These are phyloP conservation scores for Hypomontagnella submonticulosa DNA, from an alignment of 495 filamentous ascomycete genomes.

Conservation along the genomic window DNA sequence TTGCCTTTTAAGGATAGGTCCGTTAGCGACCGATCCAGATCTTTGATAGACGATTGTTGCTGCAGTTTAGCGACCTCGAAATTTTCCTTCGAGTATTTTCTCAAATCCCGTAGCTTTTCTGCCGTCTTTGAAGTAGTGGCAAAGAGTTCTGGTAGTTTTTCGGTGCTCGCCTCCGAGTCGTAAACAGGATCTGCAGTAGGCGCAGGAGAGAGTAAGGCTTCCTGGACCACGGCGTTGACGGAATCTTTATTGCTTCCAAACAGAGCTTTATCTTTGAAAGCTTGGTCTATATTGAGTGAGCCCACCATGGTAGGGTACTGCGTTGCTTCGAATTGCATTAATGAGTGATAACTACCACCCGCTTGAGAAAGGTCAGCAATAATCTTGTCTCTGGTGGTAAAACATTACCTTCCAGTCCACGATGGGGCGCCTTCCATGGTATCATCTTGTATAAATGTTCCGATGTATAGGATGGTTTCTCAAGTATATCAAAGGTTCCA, in stretches of 20 bases:
- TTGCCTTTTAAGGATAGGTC: conserved; percentile 22
- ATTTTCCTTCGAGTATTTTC: conserved; percentile 45
- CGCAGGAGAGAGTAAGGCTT: conserved; percentile 43
- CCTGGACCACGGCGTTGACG: conserved; percentile 48
- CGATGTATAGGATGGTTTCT: conserved; percentile 66
- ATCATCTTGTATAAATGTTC: conserved; percentile 61
- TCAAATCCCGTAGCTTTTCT: conserved; percentile 53
- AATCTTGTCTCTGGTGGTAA: neutral
- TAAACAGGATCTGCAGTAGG: conserved; percentile 42
- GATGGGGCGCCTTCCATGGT: conserved; percentile 58
- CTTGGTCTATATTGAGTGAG: conserved; percentile 56
- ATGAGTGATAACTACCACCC: conserved; percentile 54
- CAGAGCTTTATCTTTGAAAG: conserved; percentile 54
- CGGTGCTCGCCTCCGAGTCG: conserved; percentile 42
- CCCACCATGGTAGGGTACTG: conserved; percentile 56
- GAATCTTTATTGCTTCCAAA: conserved; percentile 57
- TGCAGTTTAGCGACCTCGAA: conserved; percentile 21
- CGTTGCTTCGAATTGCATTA: conserved; percentile 59
- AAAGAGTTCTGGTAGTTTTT: conserved; percentile 43
- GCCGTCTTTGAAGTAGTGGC: conserved; percentile 49
- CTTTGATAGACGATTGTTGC: conserved; percentile 6
- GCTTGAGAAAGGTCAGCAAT: conserved; percentile 48
- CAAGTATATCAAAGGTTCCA: conserved; percentile 73
- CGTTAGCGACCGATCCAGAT: conserved; percentile 11
- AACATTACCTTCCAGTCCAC: conserved; percentile 56